Percentiles rank a stretch among this genome's conserved stretches.
Evolutionary conservation across 2,329 filamentous ascomycete species (phyloP).

Genomic region (Ascomycota sp.): DNA sequence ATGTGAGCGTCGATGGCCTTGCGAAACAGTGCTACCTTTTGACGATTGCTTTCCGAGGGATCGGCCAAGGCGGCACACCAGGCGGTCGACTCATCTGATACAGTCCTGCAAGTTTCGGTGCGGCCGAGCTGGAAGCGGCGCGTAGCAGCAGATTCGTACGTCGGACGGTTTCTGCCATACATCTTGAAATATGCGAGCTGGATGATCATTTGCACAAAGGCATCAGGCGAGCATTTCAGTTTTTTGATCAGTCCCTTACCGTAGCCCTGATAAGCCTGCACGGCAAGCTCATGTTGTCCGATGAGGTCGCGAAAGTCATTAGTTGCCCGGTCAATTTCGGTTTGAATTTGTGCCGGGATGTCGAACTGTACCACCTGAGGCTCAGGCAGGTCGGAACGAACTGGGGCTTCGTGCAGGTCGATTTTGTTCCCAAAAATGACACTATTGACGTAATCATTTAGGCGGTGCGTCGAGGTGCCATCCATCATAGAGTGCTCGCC

Average conservation of each 20-base stretch:
- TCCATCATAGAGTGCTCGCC: slow-evolving; percentile 99
- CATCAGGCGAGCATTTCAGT: slow-evolving; percentile 94
- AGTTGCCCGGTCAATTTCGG: slow-evolving; percentile 57
- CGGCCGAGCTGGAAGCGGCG: slow-evolving; percentile 89
- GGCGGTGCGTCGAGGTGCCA: slow-evolving; percentile 84
- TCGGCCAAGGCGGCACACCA: slow-evolving; percentile 81
- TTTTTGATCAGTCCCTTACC: slow-evolving; percentile 98
- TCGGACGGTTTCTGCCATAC: slow-evolving; percentile 93
- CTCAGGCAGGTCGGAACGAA: slow-evolving; percentile 68
- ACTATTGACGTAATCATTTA: slow-evolving; percentile 86
- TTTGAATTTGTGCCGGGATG: slow-evolving; percentile 47
- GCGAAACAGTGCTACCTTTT: slow-evolving; percentile 54
- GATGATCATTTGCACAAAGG: slow-evolving; percentile 96
- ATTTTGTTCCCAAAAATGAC: slow-evolving; percentile 87
- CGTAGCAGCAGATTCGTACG: slow-evolving; percentile 88
- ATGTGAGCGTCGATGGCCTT: slow-evolving; percentile 62
- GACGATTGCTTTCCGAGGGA: slow-evolving; percentile 34
- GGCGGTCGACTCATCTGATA: slow-evolving; percentile 74
- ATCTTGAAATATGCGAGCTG: slow-evolving; percentile 97
- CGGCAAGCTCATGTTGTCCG: slow-evolving; percentile 66
- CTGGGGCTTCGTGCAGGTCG: slow-evolving; percentile 54
- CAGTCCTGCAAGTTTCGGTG: slow-evolving; percentile 83
- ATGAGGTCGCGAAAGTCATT: slow-evolving; percentile 66
- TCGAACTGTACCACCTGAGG: slow-evolving; percentile 59
- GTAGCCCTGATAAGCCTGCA: slow-evolving; percentile 92